Evolutionary conservation across 805 yeast species (phyloP), one percentile per base, ranked within the genome.

Genomic region (Metschnikowia cubensis): DNA sequence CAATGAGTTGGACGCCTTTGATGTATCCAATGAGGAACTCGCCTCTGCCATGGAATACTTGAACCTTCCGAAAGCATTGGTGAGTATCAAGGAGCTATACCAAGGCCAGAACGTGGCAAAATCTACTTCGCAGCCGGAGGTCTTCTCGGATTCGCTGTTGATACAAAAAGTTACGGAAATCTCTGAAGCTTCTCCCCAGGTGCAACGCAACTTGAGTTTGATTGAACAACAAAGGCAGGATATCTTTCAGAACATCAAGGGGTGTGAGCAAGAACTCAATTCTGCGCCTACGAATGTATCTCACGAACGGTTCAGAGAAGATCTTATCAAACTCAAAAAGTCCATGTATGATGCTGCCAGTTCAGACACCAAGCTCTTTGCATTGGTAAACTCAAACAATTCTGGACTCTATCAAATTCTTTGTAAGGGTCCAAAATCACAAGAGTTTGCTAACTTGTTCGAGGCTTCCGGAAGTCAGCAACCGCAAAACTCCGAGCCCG

Each of bases 11-110:
- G 97, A 91, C 52, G 77, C 77, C 52, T 78, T 82, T 20, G 91
- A 87, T 50, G 78, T 90, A 8, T 85, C 96, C 0, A 82, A 89
- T 59, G 87, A 88, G 64, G 94, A 91, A 61, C 75, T 86, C 43
- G 67, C 76, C 2, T 87, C 96, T 0, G 88, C 88, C 8, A 74
- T 90, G 50, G 98, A 90, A 59, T 89, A 80, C 58, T 77, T 89
- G 56, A 84, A 85, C 50, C 71, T 92, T 49, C 96, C 97, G 1
- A 75, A 74, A 40, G 78, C 87, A 2, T 66, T 88, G 34, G 76
- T 70, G 14, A 82, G 79, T 20, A 63, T 88, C 38, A 81, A 80
- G 53, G 69, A 69, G 49, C 63, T 71, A n/a, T 57, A 68, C 6
- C 59, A 53, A 4, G 53, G 55, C 1, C 50, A 58, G 17, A 48